Percentiles rank a stretch among this genome's conserved stretches.
These are phyloP conservation scores for Saccharomycopsis lassenensis DNA, from an alignment of 805 yeast species.

Conservation along the genomic window DNA sequence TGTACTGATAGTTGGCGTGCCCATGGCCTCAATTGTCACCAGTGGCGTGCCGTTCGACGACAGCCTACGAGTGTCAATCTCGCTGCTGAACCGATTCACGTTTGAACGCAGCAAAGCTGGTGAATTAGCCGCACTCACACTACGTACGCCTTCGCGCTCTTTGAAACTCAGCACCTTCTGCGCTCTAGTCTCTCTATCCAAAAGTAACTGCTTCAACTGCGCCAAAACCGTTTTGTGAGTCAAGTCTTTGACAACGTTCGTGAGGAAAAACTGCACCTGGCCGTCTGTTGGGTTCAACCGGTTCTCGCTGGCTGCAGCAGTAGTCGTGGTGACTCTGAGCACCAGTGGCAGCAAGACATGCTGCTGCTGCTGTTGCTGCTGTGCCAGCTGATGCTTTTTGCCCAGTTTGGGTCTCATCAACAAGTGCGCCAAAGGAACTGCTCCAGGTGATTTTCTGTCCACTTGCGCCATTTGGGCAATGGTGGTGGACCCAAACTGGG, in stretches of 20 bases:
- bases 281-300: conserved; percentile 5
- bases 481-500: neutral
- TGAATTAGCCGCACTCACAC: conserved; percentile 3
- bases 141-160: conserved; percentile 12
- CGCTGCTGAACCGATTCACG: conserved; percentile 5
- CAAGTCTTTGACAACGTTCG: conserved; percentile 11
- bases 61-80: neutral
- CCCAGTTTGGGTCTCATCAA: conserved; percentile 20
- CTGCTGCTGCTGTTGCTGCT: neutral
- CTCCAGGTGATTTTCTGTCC: neutral
- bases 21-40: conserved; percentile 1
- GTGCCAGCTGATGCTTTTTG: conserved; percentile 1
- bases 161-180: conserved; percentile 8
- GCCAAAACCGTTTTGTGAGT: conserved; percentile 1
- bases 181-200: conserved; percentile 10
- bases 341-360: neutral
- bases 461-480: conserved; percentile 1
- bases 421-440: conserved; percentile 22
- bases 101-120: conserved; percentile 13
- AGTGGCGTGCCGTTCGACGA: neutral
- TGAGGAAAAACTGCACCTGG: conserved; percentile 14
- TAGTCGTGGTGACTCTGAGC: neutral
- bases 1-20: neutral
- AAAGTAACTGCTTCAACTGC: conserved; percentile 1
- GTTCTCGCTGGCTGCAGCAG: too few relatives aligned